Base-by-base conservation (phyloP, 768 basidiomycete genomes). In the Boletus vermiculosoides region DNA sequence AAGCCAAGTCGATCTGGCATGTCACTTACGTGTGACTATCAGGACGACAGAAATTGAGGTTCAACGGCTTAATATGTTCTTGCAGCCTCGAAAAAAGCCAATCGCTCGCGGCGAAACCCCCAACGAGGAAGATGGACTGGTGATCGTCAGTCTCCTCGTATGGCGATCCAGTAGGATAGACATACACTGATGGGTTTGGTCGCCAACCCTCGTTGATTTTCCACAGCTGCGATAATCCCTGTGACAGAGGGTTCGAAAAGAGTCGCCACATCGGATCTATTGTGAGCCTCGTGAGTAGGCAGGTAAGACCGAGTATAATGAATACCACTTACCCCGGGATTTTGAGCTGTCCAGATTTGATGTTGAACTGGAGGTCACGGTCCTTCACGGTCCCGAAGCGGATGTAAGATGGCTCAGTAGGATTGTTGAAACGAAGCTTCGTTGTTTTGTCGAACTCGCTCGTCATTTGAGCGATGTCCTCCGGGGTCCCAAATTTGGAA, bases 281-380 rank as follows among this genome's bases (percentile, higher is more conserved):
- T 51, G 37, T 36, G 25, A 50, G 2, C 36, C 18, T 22, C 8
- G 18, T 45, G 10, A 62, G 33, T 45, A n/a, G 28, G 12, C 8
- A 6, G 5, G 33, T 6, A 16, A 36, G 2, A 12, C 25, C 16
- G 7, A 20, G 28, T 2, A n/a, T 4, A 31, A n/a, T 18, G 15
- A 20, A 4, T 13, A 18, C 8, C 20, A 25, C 41, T 62, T 54
- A 76, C 73, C 73, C 74, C 3, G 63, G 52, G 7, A 83, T 56
- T 54, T 79, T 81, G 51, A 83, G 71, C 53, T 78, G 77, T 6
- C 82, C 81, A 37, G 73, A 75, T 30, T 71, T 73, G 57, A 83
- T 83, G 22, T 73, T 71, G 45, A 72, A 74, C 6, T 49, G 56
- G 0, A 57, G 42, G 57, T 82, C 79, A 40, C 73, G 76, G 58